Evolutionary conservation across 2,329 filamentous ascomycete species (phyloP), one percentile per base, ranked within the genome.

Genomic region (Penicillium hesseltinei): DNA sequence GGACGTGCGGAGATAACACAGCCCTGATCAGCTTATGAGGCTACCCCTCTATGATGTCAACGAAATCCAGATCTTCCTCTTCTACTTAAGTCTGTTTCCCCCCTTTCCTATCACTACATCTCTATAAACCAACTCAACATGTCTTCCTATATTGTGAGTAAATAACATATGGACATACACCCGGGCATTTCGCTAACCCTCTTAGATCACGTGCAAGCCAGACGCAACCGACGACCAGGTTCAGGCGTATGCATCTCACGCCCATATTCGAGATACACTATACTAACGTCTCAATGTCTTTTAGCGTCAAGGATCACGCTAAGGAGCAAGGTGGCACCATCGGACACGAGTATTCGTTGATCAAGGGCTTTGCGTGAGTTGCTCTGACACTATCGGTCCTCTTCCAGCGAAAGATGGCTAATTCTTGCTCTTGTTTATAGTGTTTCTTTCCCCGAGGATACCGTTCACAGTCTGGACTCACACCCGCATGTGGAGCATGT

Each of bases 31-130:
- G 49, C 38, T 44, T 51, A 51, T 23, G 25, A 17, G 27, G 17
- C 42, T 56, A 56, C 54, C 54, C 54, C 54, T 56, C 54, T 56
- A 56, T 56, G 54, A 57, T 57, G 54, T 57, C 44, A 57, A 23
- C 35, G 13, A 35, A 35, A 8, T 33, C 17, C 35, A 38, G 35
- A 11, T 17, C 11, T 23, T 27, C 11, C 23, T 19, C 35, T 21
- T 50, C 39, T 47, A 47, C 15, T 39, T 53, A 53, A 31, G 8
- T 35, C 42, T 8, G 3, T 15, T 27, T 36, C 10, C 23, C 13
- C 15, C 31, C 6, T 2, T 17, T 8, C n/a, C n/a, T 4, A 19
- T 4, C 17, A 31, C 40, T n/a, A 11, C n/a, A 33, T 13, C 19
- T 19, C 19, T 21, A 46, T 17, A 35, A 35, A 17, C 29, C 4